A percentile compares a stretch with the other conserved stretches of the same genome.
Evolutionary conservation across 345 rosid genomes (phyloP).

Genomic region (Cochlearia excelsa): DNA sequence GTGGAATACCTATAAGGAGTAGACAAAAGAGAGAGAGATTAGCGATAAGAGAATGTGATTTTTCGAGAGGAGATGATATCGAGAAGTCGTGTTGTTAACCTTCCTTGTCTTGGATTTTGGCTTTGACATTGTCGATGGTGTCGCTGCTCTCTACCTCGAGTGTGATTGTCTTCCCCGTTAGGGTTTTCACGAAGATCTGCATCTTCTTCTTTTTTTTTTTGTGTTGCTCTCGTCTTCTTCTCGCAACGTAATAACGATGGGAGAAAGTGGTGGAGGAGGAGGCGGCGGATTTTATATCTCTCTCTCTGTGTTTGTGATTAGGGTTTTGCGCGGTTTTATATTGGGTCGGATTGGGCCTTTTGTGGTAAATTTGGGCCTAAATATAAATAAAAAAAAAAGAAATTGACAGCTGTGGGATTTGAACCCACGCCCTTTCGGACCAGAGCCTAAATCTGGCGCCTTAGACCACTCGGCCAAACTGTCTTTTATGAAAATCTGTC

Average conservation of each 20-base stretch:
- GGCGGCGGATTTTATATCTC: too few species aligned
- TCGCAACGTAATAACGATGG: too few species aligned
- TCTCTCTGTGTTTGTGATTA: too few species aligned
- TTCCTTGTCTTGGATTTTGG: constrained; percentile 93
- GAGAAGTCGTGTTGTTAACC: too few species aligned
- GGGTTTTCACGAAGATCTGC: constrained; percentile 95
- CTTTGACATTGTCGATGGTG: constrained; percentile 85
- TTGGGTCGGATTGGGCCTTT: too few species aligned
- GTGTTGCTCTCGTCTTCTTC: not conserved
- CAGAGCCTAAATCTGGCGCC: constrained; percentile 99
- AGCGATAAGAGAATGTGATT: not conserved
- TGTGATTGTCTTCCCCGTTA: constrained; percentile 90
- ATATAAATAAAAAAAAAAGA: not conserved
- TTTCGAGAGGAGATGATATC: not conserved
- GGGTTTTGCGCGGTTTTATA: too few species aligned
- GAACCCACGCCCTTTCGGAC: constrained; percentile 99
- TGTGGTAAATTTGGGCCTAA: too few species aligned
- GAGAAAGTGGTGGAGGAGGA: too few species aligned
- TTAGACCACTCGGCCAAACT: constrained; percentile 99
- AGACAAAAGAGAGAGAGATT: too few species aligned
- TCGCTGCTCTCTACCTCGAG: constrained; percentile 91
- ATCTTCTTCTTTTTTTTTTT: constrained; percentile 41
- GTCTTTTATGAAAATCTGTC: constrained; percentile 64
- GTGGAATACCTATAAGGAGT: constrained; percentile 59
- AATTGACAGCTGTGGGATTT: constrained; percentile 95